These are phyloP conservation scores for Delitschia confertaspora DNA, from an alignment of 495 filamentous ascomycete species.

Conservation along the genomic window DNA sequence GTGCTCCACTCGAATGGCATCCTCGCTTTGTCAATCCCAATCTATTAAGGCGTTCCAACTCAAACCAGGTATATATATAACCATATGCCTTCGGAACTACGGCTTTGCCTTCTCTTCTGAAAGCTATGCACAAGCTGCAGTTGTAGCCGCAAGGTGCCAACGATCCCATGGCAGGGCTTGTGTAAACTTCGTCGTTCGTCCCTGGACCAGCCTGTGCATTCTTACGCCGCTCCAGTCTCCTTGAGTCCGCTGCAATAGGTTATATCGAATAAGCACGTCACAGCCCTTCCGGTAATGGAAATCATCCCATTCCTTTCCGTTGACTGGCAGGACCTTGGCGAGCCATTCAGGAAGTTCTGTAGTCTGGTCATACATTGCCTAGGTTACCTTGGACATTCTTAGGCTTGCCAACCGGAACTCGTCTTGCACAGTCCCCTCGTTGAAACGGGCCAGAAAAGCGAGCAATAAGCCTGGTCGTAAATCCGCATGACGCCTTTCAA, in stretches of 20 bases:
- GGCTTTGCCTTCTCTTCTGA: conserved; percentile 13
- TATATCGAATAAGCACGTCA: conserved; percentile 27
- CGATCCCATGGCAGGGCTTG: conserved; percentile 12
- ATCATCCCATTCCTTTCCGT: conserved; percentile 26
- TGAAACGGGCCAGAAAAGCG: conserved; percentile 29
- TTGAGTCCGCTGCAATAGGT: conserved; percentile 23
- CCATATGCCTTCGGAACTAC: conserved; percentile 26
- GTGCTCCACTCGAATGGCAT: too few species aligned
- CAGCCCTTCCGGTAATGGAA: conserved; percentile 26
- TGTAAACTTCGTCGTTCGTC: conserved; percentile 22
- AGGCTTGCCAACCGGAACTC: conserved; percentile 26
- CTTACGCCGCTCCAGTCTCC: conserved; percentile 26
- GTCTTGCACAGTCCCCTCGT: conserved; percentile 27
- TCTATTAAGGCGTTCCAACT: too few species aligned
- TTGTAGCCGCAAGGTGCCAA: not conserved
- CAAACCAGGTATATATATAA: conserved; percentile 26
- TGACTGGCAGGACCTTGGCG: conserved; percentile 9
- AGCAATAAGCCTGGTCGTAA: conserved; percentile 22
- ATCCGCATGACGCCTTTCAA: conserved; percentile 17
- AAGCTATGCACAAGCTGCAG: not conserved
- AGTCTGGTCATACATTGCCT: conserved; percentile 2
- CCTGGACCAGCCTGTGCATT: conserved; percentile 28
- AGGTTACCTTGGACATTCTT: conserved; percentile 10
- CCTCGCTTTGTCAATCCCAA: too few species aligned
- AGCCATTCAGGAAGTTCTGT: conserved; percentile 13